Percentiles rank a stretch among this genome's conserved stretches.
Evolutionary conservation across 2,329 filamentous ascomycete species (phyloP).

Genomic region (Xenoacremonium recifei): DNA sequence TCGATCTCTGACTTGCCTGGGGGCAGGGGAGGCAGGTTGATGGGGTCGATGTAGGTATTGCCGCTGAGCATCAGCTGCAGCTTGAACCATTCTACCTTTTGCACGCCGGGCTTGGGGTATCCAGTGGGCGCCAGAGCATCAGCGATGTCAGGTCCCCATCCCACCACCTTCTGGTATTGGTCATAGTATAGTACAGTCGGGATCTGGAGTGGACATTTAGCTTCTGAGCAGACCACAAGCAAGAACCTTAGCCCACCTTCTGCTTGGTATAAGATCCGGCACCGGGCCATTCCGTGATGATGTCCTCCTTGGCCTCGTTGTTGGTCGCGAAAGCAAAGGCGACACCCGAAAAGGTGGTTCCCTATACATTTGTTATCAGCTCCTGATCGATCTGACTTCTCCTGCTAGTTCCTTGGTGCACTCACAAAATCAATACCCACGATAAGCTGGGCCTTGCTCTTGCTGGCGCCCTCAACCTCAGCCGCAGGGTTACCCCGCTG

Average conservation of each 20-base stretch:
- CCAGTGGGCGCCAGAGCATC: slow-evolving; percentile 95
- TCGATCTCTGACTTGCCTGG: slow-evolving; percentile 99
- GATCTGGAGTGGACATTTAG: slow-evolving; percentile 59
- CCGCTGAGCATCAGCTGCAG: slow-evolving; percentile 97
- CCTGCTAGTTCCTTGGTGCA: slow-evolving; percentile 2
- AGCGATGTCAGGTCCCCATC: slow-evolving; percentile 97
- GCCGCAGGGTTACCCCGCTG: slow-evolving; percentile 49
- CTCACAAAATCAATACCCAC: slow-evolving; percentile 98
- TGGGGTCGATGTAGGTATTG: slow-evolving; percentile 98
- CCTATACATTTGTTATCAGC: slow-evolving; percentile 49
- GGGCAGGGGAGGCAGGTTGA: slow-evolving; percentile 95
- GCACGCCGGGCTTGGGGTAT: slow-evolving; percentile 95
- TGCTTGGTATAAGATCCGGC: slow-evolving; percentile 98
- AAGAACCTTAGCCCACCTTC: slow-evolving; percentile 84
- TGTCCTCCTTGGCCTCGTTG: slow-evolving; percentile 96
- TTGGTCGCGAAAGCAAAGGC: slow-evolving; percentile 97
- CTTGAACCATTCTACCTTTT: slow-evolving; percentile 99
- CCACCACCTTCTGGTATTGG: slow-evolving; percentile 99
- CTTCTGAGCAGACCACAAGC: too few relatives aligned
- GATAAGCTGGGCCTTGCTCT: slow-evolving; percentile 95
- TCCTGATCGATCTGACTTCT: slow-evolving; percentile 1
- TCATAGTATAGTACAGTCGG: slow-evolving; percentile 99
- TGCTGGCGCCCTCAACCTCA: slow-evolving; percentile 84
- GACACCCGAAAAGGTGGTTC: slow-evolving; percentile 96
- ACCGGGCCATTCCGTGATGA: slow-evolving; percentile 98